Conservation (phyloP, 164 flowering plant genomes). For the Cinnamomum chago region DNA sequence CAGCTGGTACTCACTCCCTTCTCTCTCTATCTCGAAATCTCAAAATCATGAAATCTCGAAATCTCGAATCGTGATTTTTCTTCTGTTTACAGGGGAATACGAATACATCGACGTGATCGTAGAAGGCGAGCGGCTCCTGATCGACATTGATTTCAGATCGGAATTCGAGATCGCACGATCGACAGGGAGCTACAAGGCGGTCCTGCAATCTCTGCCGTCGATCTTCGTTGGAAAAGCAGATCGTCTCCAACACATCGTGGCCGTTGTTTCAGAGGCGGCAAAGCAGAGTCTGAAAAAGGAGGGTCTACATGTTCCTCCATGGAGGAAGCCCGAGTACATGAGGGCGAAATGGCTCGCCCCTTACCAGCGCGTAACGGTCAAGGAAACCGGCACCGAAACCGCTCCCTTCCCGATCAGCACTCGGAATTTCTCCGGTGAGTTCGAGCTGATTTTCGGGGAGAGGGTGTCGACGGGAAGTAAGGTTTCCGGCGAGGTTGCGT, state of each 20-base stretch:
- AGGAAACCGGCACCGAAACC: not conserved
- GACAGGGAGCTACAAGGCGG: slow-evolving; percentile 56
- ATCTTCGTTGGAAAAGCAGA: slow-evolving; percentile 81
- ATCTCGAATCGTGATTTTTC: too few relatives aligned
- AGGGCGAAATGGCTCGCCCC: slow-evolving; percentile 79
- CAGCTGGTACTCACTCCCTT: slow-evolving; percentile 50
- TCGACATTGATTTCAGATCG: slow-evolving; percentile 86
- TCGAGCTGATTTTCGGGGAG: slow-evolving; percentile 17
- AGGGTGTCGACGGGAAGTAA: not conserved
- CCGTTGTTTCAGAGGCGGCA: slow-evolving; percentile 69
- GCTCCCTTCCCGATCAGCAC: slow-evolving; percentile 5
- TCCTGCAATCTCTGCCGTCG: slow-evolving; percentile 62
- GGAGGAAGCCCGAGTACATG: slow-evolving; percentile 78
- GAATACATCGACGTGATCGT: slow-evolving; percentile 77
- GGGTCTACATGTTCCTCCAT: slow-evolving; percentile 82
- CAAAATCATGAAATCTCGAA: not conserved
- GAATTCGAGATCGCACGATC: slow-evolving; percentile 90
- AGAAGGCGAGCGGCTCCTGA: slow-evolving; percentile 51
- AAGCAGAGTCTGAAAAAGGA: slow-evolving; percentile 83
- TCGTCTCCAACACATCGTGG: slow-evolving; percentile 61
- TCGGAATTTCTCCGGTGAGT: slow-evolving; percentile 19
- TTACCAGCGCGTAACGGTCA: slow-evolving; percentile 5
- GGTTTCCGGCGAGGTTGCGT: not conserved
- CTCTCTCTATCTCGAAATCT: not conserved
- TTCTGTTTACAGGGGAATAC: slow-evolving; percentile 60